Evolutionary conservation across 805 yeast genomes (phyloP).

Genomic region (Starmerella floricola): DNA sequence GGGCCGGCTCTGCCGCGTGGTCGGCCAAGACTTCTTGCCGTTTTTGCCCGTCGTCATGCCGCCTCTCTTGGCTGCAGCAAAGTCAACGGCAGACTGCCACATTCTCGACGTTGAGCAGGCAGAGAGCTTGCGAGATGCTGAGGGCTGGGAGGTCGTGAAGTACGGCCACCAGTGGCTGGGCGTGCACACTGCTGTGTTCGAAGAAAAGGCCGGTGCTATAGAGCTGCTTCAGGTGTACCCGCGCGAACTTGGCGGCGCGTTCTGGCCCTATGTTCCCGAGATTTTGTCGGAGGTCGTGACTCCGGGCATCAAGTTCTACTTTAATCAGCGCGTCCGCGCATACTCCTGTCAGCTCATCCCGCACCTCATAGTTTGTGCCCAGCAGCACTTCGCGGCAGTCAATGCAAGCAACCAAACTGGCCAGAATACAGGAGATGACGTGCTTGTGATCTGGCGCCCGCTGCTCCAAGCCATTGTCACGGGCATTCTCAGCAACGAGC

Average conservation of each 20-base stretch:
- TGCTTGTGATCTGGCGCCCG: conserved; percentile 58
- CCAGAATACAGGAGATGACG: conserved; percentile 29
- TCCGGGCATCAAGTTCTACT: conserved; percentile 81
- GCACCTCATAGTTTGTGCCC: conserved; percentile 53
- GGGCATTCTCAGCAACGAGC: conserved; percentile 44
- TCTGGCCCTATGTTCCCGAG: conserved; percentile 71
- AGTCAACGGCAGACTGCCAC: conserved; percentile 78
- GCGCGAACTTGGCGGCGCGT: conserved; percentile 65
- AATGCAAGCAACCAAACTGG: conserved; percentile 14
- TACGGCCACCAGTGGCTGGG: conserved; percentile 87
- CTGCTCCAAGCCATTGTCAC: conserved; percentile 55
- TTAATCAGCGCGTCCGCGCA: conserved; percentile 88
- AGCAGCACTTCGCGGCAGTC: conserved; percentile 40
- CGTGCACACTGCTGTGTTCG: conserved; percentile 85
- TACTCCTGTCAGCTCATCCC: conserved; percentile 82
- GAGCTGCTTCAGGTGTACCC: conserved; percentile 79
- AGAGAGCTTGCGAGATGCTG: conserved; percentile 66
- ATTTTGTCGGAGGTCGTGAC: conserved; percentile 65
- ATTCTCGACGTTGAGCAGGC: conserved; percentile 81
- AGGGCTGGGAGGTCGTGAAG: conserved; percentile 91
- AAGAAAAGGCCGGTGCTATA: conserved; percentile 87
- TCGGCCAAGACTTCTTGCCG: conserved; percentile 78
- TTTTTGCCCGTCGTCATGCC: conserved; percentile 76
- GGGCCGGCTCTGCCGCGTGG: conserved; percentile 81
- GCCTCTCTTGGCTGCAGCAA: conserved; percentile 74